Evolutionary conservation across 108 stramenopile species (phyloP).

Genomic region (Cyclotella choctawhatcheeana): DNA sequence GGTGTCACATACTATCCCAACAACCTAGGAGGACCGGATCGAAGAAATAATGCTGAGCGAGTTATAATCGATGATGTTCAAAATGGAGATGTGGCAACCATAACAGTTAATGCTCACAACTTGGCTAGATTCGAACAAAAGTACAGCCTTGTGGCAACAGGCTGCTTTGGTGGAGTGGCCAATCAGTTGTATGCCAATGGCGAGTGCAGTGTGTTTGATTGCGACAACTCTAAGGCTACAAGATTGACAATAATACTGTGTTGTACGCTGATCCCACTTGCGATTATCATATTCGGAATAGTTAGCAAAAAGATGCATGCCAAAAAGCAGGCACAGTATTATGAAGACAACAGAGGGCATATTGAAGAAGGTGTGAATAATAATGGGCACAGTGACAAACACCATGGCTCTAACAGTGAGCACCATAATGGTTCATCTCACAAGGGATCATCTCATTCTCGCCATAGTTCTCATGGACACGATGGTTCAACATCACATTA

Average conservation of each 20-base stretch:
- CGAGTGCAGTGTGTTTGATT: conserved; percentile 33
- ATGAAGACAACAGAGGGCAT: not conserved
- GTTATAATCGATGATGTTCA: conserved; percentile 38
- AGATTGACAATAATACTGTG: not conserved
- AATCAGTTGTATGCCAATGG: conserved; percentile 24
- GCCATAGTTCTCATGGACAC: too few relatives aligned
- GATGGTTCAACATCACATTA: too few relatives aligned
- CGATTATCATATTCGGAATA: conserved; percentile 1
- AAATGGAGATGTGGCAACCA: conserved; percentile 29
- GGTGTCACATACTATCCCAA: conserved; percentile 64
- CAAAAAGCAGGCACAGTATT: not conserved
- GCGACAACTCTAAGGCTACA: conserved; percentile 23
- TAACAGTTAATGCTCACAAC: conserved; percentile 38
- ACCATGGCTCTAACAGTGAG: not conserved
- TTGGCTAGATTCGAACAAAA: conserved; percentile 23
- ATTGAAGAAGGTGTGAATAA: conserved; percentile 7
- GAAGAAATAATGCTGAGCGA: conserved; percentile 54
- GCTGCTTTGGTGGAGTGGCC: conserved; percentile 44
- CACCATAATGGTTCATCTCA: too few relatives aligned
- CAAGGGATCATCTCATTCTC: too few relatives aligned
- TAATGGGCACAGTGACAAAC: not conserved
- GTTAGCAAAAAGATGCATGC: not conserved
- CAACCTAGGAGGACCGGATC: conserved; percentile 38
- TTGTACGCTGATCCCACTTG: conserved; percentile 14
- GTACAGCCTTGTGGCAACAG: conserved; percentile 32